These are phyloP conservation scores for Epichloe gansuensis DNA, from an alignment of 2,329 filamentous ascomycete genomes.

Conservation along the genomic window DNA sequence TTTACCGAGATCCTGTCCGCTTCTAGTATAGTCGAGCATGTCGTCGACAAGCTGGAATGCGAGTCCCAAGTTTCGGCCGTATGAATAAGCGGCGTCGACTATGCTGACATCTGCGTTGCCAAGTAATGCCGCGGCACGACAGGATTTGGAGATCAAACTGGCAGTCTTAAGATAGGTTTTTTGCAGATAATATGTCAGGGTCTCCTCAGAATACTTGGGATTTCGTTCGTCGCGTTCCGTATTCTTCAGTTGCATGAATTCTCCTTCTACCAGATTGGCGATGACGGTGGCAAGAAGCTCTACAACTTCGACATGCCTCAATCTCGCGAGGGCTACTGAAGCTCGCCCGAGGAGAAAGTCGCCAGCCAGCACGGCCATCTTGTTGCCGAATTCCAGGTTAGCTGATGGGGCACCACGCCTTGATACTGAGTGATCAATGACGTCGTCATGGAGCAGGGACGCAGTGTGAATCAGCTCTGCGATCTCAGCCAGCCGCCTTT, in stretches of 20 bases:
- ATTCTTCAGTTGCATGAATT: slow-evolving; percentile 99
- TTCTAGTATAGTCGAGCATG: slow-evolving; percentile 91
- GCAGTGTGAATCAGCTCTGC: slow-evolving; percentile 96
- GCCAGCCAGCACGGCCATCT: slow-evolving; percentile 96
- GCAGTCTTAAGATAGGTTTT: slow-evolving; percentile 98
- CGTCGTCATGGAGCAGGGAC: slow-evolving; percentile 92
- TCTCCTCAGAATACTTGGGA: slow-evolving; percentile 77
- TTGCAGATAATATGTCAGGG: slow-evolving; percentile 84
- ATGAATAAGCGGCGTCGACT: slow-evolving; percentile 81
- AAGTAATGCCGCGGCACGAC: slow-evolving; percentile 75
- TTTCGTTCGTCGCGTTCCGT: slow-evolving; percentile 77
- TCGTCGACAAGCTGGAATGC: slow-evolving; percentile 98
- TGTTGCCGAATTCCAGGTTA: slow-evolving; percentile 94
- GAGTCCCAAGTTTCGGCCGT: slow-evolving; percentile 84
- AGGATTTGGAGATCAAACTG: slow-evolving; percentile 90
- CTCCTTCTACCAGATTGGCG: slow-evolving; percentile 92
- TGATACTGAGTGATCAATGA: slow-evolving; percentile 84
- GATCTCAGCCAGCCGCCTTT: slow-evolving; percentile 87
- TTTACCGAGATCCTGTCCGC: slow-evolving; percentile 76
- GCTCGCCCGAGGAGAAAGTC: slow-evolving; percentile 90
- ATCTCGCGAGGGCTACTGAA: slow-evolving; percentile 79
- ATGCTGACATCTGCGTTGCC: slow-evolving; percentile 65
- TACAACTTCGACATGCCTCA: slow-evolving; percentile 86
- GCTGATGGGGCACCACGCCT: slow-evolving; percentile 76
- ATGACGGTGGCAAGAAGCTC: slow-evolving; percentile 94